Evolutionary conservation across 2,329 filamentous ascomycete species (phyloP).

Genomic region (Neocucurbitaria cava): DNA sequence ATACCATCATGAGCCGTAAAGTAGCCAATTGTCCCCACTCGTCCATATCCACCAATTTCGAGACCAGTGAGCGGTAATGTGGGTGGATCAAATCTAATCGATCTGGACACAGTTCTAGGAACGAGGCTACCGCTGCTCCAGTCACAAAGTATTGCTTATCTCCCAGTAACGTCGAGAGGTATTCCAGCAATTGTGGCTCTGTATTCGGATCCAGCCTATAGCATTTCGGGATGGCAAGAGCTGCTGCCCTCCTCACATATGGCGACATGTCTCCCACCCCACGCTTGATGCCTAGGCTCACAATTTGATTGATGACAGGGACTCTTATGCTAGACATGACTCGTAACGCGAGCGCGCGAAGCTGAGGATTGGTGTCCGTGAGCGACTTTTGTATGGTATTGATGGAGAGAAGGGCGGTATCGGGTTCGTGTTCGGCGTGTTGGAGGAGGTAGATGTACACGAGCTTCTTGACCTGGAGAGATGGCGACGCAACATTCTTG

Average conservation of each 20-base stretch:
- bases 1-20: slow-evolving; percentile 80
- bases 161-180: slow-evolving; percentile 76
- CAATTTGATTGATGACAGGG: slow-evolving; percentile 96
- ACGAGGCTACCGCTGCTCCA: slow-evolving; percentile 88
- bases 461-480: slow-evolving; percentile 94
- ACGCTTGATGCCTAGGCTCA: slow-evolving; percentile 93
- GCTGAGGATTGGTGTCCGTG: slow-evolving; percentile 87
- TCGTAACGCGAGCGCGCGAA: slow-evolving; percentile 88
- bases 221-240: slow-evolving; percentile 94
- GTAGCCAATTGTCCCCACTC: slow-evolving; percentile 95
- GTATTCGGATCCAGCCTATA: slow-evolving; percentile 88
- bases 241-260: slow-evolving; percentile 89
- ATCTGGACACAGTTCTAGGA: slow-evolving; percentile 87
- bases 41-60: slow-evolving; percentile 97
- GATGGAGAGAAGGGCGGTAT: slow-evolving; percentile 93
- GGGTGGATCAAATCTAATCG: slow-evolving; percentile 87
- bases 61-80: slow-evolving; percentile 83
- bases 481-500: slow-evolving; percentile 95
- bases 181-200: slow-evolving; percentile 82
- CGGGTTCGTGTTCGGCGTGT: slow-evolving; percentile 94
- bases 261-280: slow-evolving; percentile 94
- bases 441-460: slow-evolving; percentile 98
- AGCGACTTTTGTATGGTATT: slow-evolving; percentile 99
- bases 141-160: slow-evolving; percentile 98
- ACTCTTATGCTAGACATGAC: slow-evolving; percentile 99